Conservation (phyloP, 1,284 basidiomycete genomes). For the Marasmius fiardii region DNA sequence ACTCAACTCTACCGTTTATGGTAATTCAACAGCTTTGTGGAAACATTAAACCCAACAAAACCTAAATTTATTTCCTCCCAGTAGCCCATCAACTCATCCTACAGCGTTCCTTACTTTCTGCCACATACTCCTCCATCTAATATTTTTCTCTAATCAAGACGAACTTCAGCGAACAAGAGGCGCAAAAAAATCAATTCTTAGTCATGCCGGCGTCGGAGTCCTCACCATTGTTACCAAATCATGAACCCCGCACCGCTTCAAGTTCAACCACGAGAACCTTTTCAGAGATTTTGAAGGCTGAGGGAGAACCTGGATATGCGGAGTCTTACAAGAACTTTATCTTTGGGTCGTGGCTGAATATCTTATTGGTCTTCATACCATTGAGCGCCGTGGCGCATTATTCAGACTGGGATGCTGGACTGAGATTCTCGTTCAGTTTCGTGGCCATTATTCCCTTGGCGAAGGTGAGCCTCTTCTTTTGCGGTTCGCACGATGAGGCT, state of each 20-base stretch:
- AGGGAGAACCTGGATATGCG: constrained; percentile 60
- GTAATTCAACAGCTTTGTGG: too few species aligned
- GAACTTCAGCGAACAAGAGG: neutral
- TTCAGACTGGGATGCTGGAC: constrained; percentile 74
- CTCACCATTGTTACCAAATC: constrained; percentile 43
- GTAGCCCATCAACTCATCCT: too few species aligned
- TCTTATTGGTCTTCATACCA: constrained; percentile 77
- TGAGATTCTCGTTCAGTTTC: constrained; percentile 84
- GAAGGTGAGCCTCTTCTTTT: constrained; percentile 42
- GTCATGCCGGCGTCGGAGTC: constrained; percentile 29
- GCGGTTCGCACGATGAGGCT: neutral
- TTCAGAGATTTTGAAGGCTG: constrained; percentile 44
- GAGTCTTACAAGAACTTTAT: constrained; percentile 67
- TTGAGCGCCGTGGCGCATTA: constrained; percentile 63
- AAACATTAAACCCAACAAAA: too few species aligned
- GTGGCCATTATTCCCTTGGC: constrained; percentile 87
- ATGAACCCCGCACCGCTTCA: constrained; percentile 18
- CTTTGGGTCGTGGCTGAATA: constrained; percentile 72
- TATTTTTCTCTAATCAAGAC: neutral
- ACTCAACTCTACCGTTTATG: too few species aligned
- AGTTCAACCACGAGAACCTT: constrained; percentile 36
- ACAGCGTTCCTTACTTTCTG: too few species aligned
- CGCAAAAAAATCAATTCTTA: neutral
- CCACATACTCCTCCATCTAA: neutral
- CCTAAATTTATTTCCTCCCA: too few species aligned